Conservation (phyloP, 352 stramenopile species). For the Pythium pyrilobum region DNA sequence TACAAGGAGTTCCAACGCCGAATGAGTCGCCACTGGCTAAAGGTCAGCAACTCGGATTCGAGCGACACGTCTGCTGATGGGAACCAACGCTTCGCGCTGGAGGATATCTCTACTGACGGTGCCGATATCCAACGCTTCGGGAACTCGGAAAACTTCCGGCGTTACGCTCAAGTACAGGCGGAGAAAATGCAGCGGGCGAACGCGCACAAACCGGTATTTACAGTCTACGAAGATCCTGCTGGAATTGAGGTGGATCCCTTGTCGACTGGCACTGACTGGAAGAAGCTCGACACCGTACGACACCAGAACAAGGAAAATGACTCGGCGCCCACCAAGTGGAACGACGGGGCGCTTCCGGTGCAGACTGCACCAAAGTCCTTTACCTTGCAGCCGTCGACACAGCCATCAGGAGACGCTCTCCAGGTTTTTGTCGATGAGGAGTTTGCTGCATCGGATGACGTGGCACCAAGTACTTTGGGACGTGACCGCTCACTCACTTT, state of each 20-base stretch:
- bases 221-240: conserved; percentile 67
- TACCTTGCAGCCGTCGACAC: not conserved
- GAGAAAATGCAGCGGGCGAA: conserved; percentile 57
- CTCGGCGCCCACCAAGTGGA: conserved; percentile 45
- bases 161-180: conserved; percentile 45
- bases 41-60: conserved; percentile 43
- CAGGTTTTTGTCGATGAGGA: conserved; percentile 82
- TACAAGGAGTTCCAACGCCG: conserved; percentile 82
- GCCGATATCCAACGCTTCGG: conserved; percentile 44
- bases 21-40: conserved; percentile 79
- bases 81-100: conserved; percentile 52
- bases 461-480: conserved; percentile 15
- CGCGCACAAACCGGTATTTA: conserved; percentile 82
- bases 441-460: conserved; percentile 23
- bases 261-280: conserved; percentile 59
- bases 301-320: conserved; percentile 85
- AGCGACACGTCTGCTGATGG: conserved; percentile 27
- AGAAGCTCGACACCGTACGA: conserved; percentile 48
- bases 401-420: conserved; percentile 20
- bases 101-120: conserved; percentile 50
- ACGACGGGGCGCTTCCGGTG: conserved; percentile 13
- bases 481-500: conserved; percentile 56
- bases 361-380: not conserved
- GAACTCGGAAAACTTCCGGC: conserved; percentile 59
- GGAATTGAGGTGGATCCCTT: conserved; percentile 50